These are phyloP conservation scores for Tephrocybe sp. DNA, from an alignment of 768 basidiomycete genomes.

Conservation along the genomic window DNA sequence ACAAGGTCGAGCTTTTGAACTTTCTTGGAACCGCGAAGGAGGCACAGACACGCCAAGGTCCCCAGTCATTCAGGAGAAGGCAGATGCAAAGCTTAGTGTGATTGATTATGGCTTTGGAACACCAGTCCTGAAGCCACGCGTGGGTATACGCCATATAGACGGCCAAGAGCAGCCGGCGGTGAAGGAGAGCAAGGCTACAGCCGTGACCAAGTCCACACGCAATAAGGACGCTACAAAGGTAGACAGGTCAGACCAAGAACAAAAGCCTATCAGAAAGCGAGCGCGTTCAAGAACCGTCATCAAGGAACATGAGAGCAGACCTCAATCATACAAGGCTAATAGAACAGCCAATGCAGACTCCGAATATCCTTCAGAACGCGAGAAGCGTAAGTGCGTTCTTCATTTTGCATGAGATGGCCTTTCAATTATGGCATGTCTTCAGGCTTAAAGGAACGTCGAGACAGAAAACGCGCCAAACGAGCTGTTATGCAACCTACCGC, in stretches of 20 bases:
- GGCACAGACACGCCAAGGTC: not conserved
- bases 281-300: not conserved
- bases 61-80: not conserved
- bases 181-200: constrained; percentile 7
- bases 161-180: not conserved
- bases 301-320: not conserved
- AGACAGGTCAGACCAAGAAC: not conserved
- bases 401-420: no score
- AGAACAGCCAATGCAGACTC: not conserved
- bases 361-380: not conserved
- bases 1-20: constrained; percentile 35
- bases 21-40: constrained; percentile 27
- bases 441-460: constrained; percentile 69
- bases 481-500: constrained; percentile 44
- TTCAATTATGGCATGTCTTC: not conserved
- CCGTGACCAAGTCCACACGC: not conserved
- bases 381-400: constrained; percentile 4
- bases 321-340: not conserved
- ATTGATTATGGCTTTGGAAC: constrained; percentile 46
- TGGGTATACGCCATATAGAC: constrained; percentile 9
- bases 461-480: constrained; percentile 59
- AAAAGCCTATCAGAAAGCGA: constrained; percentile 3
- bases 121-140: constrained; percentile 55
- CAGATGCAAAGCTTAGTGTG: not conserved
- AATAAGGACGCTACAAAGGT: not conserved